Conservation (phyloP, 345 rosid species). For the Luvunga scandens region DNA sequence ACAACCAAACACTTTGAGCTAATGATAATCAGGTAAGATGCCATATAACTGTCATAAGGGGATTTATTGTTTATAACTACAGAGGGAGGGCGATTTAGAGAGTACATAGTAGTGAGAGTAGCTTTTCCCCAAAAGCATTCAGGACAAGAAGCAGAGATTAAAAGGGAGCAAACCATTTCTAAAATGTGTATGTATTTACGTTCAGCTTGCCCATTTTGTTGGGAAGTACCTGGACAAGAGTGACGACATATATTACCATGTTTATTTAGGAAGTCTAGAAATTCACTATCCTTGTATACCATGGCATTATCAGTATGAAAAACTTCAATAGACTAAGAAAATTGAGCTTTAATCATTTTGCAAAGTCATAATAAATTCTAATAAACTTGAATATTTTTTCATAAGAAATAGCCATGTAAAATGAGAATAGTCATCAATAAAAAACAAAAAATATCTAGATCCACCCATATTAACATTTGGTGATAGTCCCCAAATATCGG, state of each 20-base stretch:
- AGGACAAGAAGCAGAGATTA: not conserved
- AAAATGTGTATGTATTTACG: too few relatives aligned
- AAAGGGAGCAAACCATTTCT: too few relatives aligned
- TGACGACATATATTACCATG: not conserved
- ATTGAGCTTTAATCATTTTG: too few relatives aligned
- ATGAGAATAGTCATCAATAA: too few relatives aligned
- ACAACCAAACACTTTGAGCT: not conserved
- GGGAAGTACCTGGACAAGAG: constrained; percentile 8
- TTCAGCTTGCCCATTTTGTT: too few relatives aligned
- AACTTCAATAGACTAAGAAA: not conserved
- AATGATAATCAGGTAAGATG: not conserved
- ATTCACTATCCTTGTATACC: not conserved
- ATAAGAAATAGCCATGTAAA: not conserved
- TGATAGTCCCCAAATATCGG: not conserved
- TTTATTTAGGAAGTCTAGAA: not conserved
- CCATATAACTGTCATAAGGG: constrained; percentile 10
- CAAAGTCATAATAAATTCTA: too few relatives aligned
- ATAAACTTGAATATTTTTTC: not conserved
- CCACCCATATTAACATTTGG: not conserved
- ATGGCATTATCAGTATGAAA: not conserved
- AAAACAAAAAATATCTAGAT: not conserved
- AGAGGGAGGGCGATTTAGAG: not conserved
- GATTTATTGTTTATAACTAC: not conserved
- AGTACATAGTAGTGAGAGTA: not conserved
- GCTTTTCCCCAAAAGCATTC: not conserved